Evolutionary conservation across 148 eudicot species (phyloP), one percentile per base, ranked within the genome.

Genomic region (Persicaria tinctoria): DNA sequence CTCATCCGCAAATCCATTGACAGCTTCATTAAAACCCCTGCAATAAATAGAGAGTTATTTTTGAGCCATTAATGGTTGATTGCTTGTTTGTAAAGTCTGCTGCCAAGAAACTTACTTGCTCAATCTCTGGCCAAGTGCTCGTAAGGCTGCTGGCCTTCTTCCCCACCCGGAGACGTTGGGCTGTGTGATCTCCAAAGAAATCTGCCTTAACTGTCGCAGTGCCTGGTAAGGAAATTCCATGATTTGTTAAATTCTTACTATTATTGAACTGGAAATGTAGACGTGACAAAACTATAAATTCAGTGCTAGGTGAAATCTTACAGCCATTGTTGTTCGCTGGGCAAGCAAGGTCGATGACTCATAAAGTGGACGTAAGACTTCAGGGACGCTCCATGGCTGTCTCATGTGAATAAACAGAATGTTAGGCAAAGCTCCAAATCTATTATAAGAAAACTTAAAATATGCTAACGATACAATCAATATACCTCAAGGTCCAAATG

Each of bases 11-110:
- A 93, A 93, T 8, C 98, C 96, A 72, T 93, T 93, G 6, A 93
- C 90, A 70, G 98, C 97, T 82, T 93, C 98, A 62, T 91, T 91
- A 75, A 93, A 93, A 44, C 98, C 97, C 82, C 98, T 93, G 89
- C 17, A 55, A 78, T 8, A 4, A 20, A 12, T 7, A 11, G 6
- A 27, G 16, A 27, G 12, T 38, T 32, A 38, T 16, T 32, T 32
- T 63, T 16, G 47, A 20, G 20, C 6, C 17, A 48, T 17, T 62
- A 10, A 17, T 1, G 46, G 14, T 62, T 13, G 6, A 45, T 16
- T 14, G 17, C 17, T 38, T 32, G 20, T 45, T 32, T 8, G 46
- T 46, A 70, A 17, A 47, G 0, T 14, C 73, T 11, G 32, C 46
- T 48, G 70, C 12, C 18, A 51, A 66, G 11, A 9, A 74, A 77